phyloP scores from a whole-genome alignment of 2,329 filamentous ascomycete species.

The Lachnellula subtilissima region DNA sequence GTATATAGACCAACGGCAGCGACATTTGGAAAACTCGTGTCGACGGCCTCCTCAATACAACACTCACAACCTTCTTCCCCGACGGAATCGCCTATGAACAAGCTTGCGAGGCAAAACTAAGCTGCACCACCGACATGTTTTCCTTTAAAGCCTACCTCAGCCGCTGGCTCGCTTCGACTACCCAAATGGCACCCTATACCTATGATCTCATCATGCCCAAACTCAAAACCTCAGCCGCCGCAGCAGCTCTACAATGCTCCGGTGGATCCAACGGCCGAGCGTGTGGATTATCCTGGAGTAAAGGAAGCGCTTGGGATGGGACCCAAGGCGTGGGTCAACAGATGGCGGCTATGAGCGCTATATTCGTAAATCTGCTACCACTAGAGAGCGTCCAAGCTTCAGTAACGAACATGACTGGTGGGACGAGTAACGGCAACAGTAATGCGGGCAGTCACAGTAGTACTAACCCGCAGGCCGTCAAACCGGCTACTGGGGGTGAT shows the following conservation, averaged over 20 bases:
- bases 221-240: constrained; percentile 48
- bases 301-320: constrained; percentile 39
- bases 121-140: constrained; percentile 58
- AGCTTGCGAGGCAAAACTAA: constrained; percentile 50
- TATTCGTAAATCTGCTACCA: constrained; percentile 44
- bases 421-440: constrained; percentile 43
- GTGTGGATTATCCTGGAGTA: constrained; percentile 58
- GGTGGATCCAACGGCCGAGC: constrained; percentile 55
- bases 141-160: constrained; percentile 63
- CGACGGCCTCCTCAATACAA: constrained; percentile 31
- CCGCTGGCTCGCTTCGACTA: constrained; percentile 54
- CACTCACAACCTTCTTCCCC: constrained; percentile 35
- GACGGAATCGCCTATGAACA: constrained; percentile 55
- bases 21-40: constrained; percentile 35
- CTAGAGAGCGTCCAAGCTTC: constrained; percentile 32
- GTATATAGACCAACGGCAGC: constrained; percentile 32
- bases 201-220: constrained; percentile 48
- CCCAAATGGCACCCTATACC: constrained; percentile 56
- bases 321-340: constrained; percentile 52
- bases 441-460: constrained; percentile 10
- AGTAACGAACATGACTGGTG: constrained; percentile 45
- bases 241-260: constrained; percentile 53
- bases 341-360: constrained; percentile 60
- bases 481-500: constrained; percentile 31
- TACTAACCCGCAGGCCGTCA: not conserved